These are phyloP conservation scores for Micractinium conductrix DNA, from an alignment of 139 green algal species.

Conservation along the genomic window DNA sequence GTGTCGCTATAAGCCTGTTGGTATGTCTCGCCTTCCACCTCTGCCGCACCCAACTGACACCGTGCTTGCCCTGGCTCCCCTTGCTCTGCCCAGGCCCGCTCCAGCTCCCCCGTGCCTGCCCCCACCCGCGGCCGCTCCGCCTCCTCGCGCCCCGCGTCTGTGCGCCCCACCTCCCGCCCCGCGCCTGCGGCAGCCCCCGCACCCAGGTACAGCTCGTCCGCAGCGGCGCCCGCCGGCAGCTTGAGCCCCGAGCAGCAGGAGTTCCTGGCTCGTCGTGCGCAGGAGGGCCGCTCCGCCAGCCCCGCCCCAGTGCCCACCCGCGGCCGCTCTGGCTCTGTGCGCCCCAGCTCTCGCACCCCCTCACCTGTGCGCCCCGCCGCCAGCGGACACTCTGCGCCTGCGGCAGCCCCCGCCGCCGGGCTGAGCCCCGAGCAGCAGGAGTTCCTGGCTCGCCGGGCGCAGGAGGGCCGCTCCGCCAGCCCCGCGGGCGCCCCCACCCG, in stretches of 20 bases:
- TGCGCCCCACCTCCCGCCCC: background rate
- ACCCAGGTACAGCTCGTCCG: background rate
- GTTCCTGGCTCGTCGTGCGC: background rate
- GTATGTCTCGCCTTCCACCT: too few species aligned
- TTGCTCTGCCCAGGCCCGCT: too few species aligned
- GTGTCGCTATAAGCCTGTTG: too few species aligned
- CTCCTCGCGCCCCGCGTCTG: background rate
- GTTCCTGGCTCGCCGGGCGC: background rate
- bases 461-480: background rate
- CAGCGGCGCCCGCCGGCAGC: background rate
- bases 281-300: background rate
- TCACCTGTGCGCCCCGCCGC: background rate
- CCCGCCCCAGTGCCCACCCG: background rate
- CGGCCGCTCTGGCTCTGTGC: background rate
- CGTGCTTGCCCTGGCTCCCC: too few species aligned
- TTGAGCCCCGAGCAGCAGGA: background rate
- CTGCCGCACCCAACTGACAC: too few species aligned
- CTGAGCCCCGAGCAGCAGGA: slow-evolving; percentile 11
- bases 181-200: background rate
- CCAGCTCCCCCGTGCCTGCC: background rate
- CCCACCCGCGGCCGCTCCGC: slow-evolving; percentile 4
- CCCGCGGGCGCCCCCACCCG: background rate
- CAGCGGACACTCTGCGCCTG: background rate
- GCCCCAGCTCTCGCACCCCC: background rate
- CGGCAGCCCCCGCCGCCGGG: background rate